Conservation (phyloP, 1,139 yeast genomes). For the Yamadazyma songkhlaensis region DNA sequence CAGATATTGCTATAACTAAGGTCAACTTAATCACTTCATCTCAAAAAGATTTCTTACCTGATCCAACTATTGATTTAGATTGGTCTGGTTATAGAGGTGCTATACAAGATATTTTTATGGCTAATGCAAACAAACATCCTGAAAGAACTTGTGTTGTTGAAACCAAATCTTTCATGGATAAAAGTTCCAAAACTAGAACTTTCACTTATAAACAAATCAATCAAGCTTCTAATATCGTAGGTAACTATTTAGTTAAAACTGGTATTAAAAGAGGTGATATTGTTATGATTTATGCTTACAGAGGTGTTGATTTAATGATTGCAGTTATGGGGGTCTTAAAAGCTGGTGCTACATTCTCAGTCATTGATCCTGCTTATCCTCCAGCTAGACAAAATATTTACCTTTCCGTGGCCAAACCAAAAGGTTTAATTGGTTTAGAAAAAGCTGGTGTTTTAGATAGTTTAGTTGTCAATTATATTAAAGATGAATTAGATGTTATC, state of each 20-base stretch:
- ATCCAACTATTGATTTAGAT: constrained; percentile 82
- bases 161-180: constrained; percentile 68
- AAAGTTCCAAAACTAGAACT: constrained; percentile 57
- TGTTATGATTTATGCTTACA: constrained; percentile 94
- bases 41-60: constrained; percentile 67
- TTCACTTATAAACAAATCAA: constrained; percentile 85
- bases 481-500: constrained; percentile 65
- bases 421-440: constrained; percentile 81
- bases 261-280: constrained; percentile 91
- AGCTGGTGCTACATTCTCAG: constrained; percentile 98
- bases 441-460: constrained; percentile 84
- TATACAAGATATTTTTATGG: constrained; percentile 89
- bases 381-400: constrained; percentile 96
- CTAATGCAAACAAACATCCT: constrained; percentile 79
- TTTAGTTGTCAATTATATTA: constrained; percentile 73
- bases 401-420: constrained; percentile 89
- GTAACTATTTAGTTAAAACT: constrained; percentile 75
- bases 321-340: constrained; percentile 97
- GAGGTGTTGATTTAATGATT: constrained; percentile 95
- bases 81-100: constrained; percentile 94
- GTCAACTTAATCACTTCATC: constrained; percentile 64
- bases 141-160: constrained; percentile 89
- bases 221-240: constrained; percentile 91
- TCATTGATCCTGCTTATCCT: constrained; percentile 98
- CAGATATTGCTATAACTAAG: constrained; percentile 50